Evolutionary conservation across 2,329 filamentous ascomycete genomes (phyloP), one percentile per base, ranked within the genome.

Genomic region (Aspergillus texensis): DNA sequence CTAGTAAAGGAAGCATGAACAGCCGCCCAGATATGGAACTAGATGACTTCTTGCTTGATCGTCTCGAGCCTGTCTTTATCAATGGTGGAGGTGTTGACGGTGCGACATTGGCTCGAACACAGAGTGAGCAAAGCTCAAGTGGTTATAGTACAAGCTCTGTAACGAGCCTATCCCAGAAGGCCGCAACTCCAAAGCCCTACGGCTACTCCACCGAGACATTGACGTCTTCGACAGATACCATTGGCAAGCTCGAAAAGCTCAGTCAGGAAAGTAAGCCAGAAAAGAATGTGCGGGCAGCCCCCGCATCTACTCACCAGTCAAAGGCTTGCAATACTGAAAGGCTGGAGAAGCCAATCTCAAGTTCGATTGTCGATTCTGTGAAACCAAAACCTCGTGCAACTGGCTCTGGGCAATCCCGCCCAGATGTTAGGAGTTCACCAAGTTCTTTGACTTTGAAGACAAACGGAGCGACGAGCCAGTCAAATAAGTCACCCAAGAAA

Each of bases 21-120:
- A 79, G 77, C 62, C 75, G 74, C 19, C 76, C 75, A 36, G 80
- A 81, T 32, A 71, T 76, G 32, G 79, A 81, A 24, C 75, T 84
- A 19, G 82, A 85, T 67, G 80, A 83, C 54, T 85, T 84, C 61
- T 70, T 83, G 1, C 71, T 78, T 32, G 76, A 80, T 54, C 78
- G 82, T 36, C 72, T 84, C 36, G 79, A 82, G 55, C 83, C 83
- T 45, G 81, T 84, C n/a, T 69, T 83, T 50, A 83, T 84, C 57
- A 79, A 71, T 53, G 82, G 82, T 21, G 81, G 82, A 30, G 79
- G 78, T 45, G 58, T 74, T 54, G 75, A 77, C 39, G 72, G 72
- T 5, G 69, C 71, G 21, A 61, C 73, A 14, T 72, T 79, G 21
- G 70, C 71, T 60, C 72, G 77, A 54, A 79, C 76, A n/a, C 70